Evolutionary conservation across 495 filamentous ascomycete species (phyloP), one percentile per base, ranked within the genome.

Genomic region (Podospora australis): DNA sequence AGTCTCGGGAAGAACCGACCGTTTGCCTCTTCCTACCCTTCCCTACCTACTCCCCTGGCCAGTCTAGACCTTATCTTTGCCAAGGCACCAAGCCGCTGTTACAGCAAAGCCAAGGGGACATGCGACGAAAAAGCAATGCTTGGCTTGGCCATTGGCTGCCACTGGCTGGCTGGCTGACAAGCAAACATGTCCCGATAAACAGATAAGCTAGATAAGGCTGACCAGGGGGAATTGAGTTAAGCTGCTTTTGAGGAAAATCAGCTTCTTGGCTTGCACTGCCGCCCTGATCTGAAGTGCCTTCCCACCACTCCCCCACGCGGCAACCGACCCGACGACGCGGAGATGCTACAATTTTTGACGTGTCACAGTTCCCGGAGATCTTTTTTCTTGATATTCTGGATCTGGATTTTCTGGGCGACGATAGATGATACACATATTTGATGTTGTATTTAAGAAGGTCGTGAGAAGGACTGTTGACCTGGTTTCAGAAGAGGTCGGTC

Each of bases 1-100:
- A n/a, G 13, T 6, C n/a, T 36, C 34, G 34, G 34, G n/a, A 8
- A 6, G 34, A 36, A n/a, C 34, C 34, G 34, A 36, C 34, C n/a
- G n/a, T n/a, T n/a, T n/a, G n/a, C n/a, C n/a, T n/a, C n/a, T n/a
- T n/a, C n/a, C n/a, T n/a, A n/a, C n/a, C n/a, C n/a, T n/a, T 36
- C 34, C 6, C 10, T 16, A 16, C 14, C 4, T 10, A 23, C 3
- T 0, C 22, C 21, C 17, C 17, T 20, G 20, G 38, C 16, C 6
- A 5, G 4, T 28, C 22, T 21, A n/a, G n/a, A n/a, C n/a, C n/a
- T 43, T 43, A 43, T 43, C 40, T 43, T 43, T 43, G 40, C 40
- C 40, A 43, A 43, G 40, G 14, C 13, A 14, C 9, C n/a, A 0
- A 11, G 14, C 0, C 17, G 10, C 21, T 16, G 2, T 14, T 9